A percentile compares a stretch with the other conserved stretches of the same genome.
These are phyloP conservation scores for Craterostigma plantagineum DNA, from an alignment of 257 asterid species.

Conservation along the genomic window DNA sequence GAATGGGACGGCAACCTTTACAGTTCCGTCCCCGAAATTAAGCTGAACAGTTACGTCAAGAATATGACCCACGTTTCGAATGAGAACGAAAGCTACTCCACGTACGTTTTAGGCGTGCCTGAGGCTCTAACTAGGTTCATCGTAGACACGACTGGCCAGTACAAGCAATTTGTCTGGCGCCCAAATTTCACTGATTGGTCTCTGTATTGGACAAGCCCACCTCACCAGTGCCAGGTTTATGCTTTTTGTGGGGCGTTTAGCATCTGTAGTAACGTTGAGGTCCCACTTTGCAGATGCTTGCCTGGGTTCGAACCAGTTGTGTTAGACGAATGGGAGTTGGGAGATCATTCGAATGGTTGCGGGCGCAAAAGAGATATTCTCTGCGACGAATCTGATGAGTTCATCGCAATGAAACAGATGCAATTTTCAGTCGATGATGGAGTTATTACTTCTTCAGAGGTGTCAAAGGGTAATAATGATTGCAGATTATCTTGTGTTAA, in stretches of 20 bases:
- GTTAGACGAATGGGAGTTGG: slow-evolving; percentile 20
- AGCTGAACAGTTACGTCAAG: slow-evolving; percentile 19
- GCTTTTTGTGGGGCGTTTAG: slow-evolving; percentile 40
- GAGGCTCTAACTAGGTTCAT: slow-evolving; percentile 13
- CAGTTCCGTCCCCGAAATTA: slow-evolving; percentile 42
- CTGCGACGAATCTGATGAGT: slow-evolving; percentile 15
- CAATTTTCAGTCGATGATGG: too few relatives aligned
- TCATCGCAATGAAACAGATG: slow-evolving; percentile 17
- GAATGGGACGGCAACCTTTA: slow-evolving; percentile 42
- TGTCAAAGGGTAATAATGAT: too few relatives aligned
- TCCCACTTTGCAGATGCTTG: slow-evolving; percentile 26
- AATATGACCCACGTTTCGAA: slow-evolving; percentile 17
- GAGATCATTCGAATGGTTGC: slow-evolving; percentile 36
- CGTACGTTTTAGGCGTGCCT: slow-evolving; percentile 18
- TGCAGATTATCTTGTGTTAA: too few relatives aligned
- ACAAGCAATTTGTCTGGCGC: slow-evolving; percentile 19
- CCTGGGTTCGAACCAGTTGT: slow-evolving; percentile 16
- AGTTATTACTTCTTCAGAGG: too few relatives aligned
- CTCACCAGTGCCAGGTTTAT: slow-evolving; percentile 35
- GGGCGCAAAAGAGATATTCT: slow-evolving; percentile 15
- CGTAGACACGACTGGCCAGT: slow-evolving; percentile 32
- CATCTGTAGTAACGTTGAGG: slow-evolving; percentile 20
- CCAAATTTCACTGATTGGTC: slow-evolving; percentile 16
- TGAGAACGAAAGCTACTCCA: slow-evolving; percentile 25
- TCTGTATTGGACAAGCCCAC: slow-evolving; percentile 31